A percentile compares a stretch with the other conserved stretches of the same genome.
These are phyloP conservation scores for Saturnispora quitensis DNA, from an alignment of 805 yeast genomes.

Conservation along the genomic window DNA sequence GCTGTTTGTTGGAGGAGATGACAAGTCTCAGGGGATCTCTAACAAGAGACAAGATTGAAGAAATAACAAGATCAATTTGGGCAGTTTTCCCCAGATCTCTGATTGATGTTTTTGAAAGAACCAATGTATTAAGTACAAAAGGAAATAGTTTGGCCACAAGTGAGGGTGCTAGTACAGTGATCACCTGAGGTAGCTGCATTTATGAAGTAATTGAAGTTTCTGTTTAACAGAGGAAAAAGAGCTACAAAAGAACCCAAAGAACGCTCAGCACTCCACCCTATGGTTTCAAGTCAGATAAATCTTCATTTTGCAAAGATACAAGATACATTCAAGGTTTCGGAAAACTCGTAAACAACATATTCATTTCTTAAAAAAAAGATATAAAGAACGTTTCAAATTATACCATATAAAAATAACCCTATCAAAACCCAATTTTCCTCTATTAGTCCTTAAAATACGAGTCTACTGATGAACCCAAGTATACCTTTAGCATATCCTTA, in stretches of 20 bases:
- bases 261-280: background rate
- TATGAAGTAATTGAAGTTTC: background rate
- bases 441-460: slow-evolving; percentile 29
- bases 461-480: slow-evolving; percentile 63
- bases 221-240: background rate
- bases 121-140: background rate
- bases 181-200: background rate
- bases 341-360: too few species aligned
- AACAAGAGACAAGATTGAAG: background rate
- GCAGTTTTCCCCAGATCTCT: slow-evolving; percentile 2
- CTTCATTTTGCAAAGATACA: too few species aligned
- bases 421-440: background rate
- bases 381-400: background rate
- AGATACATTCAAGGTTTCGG: too few species aligned
- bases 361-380: background rate
- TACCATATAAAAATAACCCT: background rate
- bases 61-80: slow-evolving; percentile 1
- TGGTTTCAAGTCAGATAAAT: background rate
- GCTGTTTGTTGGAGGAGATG: slow-evolving; percentile 1
- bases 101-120: background rate
- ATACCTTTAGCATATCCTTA: slow-evolving; percentile 52
- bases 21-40: slow-evolving; percentile 6
- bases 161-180: background rate
- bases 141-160: background rate
- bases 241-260: background rate